Percentiles rank a stretch among this genome's conserved stretches.
phyloP scores from a whole-genome alignment of 495 filamentous ascomycete genomes.

The Halenospora varia region DNA sequence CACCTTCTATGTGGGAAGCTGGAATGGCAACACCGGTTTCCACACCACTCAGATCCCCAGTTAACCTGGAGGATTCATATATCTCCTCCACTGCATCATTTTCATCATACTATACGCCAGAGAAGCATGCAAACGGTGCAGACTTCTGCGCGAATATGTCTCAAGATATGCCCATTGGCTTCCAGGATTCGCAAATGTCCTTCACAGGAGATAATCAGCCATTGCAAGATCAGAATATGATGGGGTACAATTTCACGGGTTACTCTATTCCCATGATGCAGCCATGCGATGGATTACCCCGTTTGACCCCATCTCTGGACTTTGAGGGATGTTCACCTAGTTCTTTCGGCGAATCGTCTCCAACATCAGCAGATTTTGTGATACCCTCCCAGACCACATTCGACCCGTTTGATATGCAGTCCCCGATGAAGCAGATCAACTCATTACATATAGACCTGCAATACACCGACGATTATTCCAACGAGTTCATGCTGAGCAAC shows the following conservation, averaged over 20 bases:
- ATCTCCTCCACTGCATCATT: neutral
- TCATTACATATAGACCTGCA: neutral
- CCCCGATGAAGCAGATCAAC: neutral
- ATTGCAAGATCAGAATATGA: neutral
- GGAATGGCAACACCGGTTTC: neutral
- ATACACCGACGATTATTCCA: conserved; percentile 2
- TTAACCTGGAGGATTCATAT: conserved; percentile 1
- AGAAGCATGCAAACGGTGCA: neutral
- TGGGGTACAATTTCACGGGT: neutral
- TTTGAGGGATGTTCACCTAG: conserved; percentile 1
- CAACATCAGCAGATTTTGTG: conserved; percentile 12
- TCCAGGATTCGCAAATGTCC: neutral
- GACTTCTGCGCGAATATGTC: neutral
- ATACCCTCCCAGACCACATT: conserved; percentile 22
- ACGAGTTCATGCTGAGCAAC: neutral
- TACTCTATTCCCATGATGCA: neutral
- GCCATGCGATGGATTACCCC: neutral
- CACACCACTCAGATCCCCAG: neutral
- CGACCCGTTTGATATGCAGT: conserved; percentile 8
- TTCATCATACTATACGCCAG: neutral
- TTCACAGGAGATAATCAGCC: neutral
- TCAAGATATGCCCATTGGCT: neutral
- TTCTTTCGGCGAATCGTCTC: neutral
- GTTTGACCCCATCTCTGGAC: neutral
- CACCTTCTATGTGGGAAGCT: neutral